Base-by-base conservation (phyloP, 305 asterid genomes). In the Coffea humblotiana region DNA sequence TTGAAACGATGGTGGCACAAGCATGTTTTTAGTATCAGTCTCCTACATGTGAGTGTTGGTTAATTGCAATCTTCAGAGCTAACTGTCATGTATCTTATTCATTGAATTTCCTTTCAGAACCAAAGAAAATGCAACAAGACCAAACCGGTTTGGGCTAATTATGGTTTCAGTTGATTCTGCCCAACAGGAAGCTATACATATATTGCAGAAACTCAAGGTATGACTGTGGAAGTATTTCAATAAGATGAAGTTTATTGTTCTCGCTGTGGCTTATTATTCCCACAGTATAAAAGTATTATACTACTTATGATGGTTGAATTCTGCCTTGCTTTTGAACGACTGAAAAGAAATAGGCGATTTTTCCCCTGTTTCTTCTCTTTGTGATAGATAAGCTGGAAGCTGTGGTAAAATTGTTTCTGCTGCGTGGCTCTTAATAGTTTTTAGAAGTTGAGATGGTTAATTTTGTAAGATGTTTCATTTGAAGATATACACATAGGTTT, bases 201-300 rank as follows among this genome's bases (percentile, higher is more conserved):
- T 89, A 76, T 83, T 95, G 77, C 90, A 90, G 90, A 90, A 91
- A 86, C 93, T 95, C 89, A 88, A 95, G 96, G 99, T 95, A 88
- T 64, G 82, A 81, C 81, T 84, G 80, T 80, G 58, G 76, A 76
- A 71, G 60, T 51, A 75, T 71, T 35, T n/a, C 61, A 19, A 75
- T 4, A 27, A 77, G 71, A 37, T 45, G 52, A 29, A 16, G 45
- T 15, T 61, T 54, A 47, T 37, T 32, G 35, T 68, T 60, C 51
- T 67, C 35, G 37, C 25, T 40, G 3, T 73, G 77, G 77, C 29
- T 8, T 29, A 32, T 2, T 74, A 56, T 52, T 45, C 52, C 48
- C 37, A 47, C 3, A 74, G 19, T 25, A 29, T 74, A 16, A 19
- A 37, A 37, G 43, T 25, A 27, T n/a, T 29, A 4, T 16, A 52